Conservation (phyloP, 129 eudicot species). For the sunflower (Helianthus annuus) region DNA sequence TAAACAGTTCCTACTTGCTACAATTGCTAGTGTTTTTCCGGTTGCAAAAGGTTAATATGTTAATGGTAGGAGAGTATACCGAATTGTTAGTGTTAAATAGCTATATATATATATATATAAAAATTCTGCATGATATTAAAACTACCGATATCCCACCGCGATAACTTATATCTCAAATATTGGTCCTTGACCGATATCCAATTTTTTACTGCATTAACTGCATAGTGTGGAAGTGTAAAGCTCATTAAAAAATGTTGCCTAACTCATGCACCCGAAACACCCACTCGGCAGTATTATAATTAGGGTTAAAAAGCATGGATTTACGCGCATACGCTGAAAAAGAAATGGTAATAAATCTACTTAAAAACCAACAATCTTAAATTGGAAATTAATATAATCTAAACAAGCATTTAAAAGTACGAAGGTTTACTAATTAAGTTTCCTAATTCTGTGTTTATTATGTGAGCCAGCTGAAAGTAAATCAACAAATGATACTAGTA, state of each 20-base stretch:
- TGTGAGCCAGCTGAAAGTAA: slow-evolving; percentile 60
- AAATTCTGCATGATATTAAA: too few relatives aligned
- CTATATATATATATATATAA: too few relatives aligned
- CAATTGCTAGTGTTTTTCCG: too few relatives aligned
- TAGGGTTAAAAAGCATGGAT: slow-evolving; percentile 3
- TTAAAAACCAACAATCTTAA: not conserved
- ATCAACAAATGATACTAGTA: slow-evolving; percentile 55
- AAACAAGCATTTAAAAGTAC: slow-evolving; percentile 2
- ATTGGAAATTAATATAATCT: not conserved
- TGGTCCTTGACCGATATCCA: too few relatives aligned
- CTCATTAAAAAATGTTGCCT: not conserved
- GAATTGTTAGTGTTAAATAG: too few relatives aligned
- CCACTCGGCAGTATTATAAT: not conserved
- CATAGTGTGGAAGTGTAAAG: not conserved
- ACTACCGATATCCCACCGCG: too few relatives aligned
- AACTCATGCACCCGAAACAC: not conserved
- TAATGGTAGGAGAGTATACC: too few relatives aligned
- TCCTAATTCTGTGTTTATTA: slow-evolving; percentile 18
- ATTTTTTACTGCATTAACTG: too few relatives aligned
- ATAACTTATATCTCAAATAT: too few relatives aligned
- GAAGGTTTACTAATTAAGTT: not conserved
- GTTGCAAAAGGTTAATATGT: too few relatives aligned
- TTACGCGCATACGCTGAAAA: not conserved
- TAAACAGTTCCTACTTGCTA: too few relatives aligned
- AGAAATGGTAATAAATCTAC: not conserved